Base-by-base conservation (phyloP, 2,329 filamentous ascomycete genomes). In the Scedosporium minutisporum region DNA sequence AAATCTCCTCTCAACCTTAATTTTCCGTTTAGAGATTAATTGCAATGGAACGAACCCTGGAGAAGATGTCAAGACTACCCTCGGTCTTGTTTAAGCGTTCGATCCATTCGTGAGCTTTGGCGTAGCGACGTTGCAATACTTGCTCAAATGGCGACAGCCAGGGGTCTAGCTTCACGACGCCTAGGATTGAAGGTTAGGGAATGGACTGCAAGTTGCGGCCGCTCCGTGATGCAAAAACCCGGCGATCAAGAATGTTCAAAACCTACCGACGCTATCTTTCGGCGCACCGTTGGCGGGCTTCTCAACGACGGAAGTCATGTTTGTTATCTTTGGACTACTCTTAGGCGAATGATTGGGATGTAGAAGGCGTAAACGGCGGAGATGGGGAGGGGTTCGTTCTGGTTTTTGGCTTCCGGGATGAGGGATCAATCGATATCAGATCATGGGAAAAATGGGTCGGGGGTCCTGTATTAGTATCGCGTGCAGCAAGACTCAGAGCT, bases 11-110 rank as follows among this genome's bases (percentile, higher is more conserved):
- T 60, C 57, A 62, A 58, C 48, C 27, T 48, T 16, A 7, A 18
- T 44, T 57, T 63, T n/a, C 18, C 23, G n/a, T 14, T 29, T 21
- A 25, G 55, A 42, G 55, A 33, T 16, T 4, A 46, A 57, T 10
- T n/a, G 6, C 9, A 63, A 59, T 65, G 60, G 63, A 65, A 73
- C 80, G 65, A 73, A 90, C 91, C 76, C 83, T 89, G 69, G 90
- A 93, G 77, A 97, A 99, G 74, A 93, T 91, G 65, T 96, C 91
- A 53, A 99, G 73, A 16, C 95, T 91, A 59, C 95, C 95, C 75
- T 99, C 95, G 1, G 83, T 85, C 42, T 91, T 82, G 66, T 96
- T 80, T 71, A 99, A 90, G 29, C 78, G 87, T 72, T 89, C 86
- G 71, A 97, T 90, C 95, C 93, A 97, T 64, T 89, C 80, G 69